Evolutionary conservation across 2,329 filamentous ascomycete genomes (phyloP).

Genomic region (Sclerotinia subarctica): DNA sequence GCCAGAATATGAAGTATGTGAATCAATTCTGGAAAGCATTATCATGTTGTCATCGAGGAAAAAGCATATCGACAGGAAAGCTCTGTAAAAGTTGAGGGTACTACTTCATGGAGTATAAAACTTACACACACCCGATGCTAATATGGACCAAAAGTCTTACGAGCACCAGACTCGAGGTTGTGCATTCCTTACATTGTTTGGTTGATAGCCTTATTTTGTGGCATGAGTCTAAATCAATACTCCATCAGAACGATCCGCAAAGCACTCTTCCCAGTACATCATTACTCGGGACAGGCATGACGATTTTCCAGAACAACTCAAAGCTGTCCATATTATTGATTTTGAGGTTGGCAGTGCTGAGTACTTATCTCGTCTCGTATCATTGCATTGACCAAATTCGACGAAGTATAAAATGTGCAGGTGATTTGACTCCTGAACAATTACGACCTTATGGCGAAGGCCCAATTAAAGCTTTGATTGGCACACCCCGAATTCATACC

Average conservation of each 20-base stretch:
- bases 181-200: constrained; percentile 30
- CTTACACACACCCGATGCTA: background rate
- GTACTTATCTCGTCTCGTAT: constrained; percentile 16
- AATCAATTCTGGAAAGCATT: constrained; percentile 26
- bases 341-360: background rate
- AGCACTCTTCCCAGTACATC: constrained; percentile 25
- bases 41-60: constrained; percentile 24
- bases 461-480: constrained; percentile 21
- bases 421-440: constrained; percentile 26
- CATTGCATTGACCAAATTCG: constrained; percentile 29
- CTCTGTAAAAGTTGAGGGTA: constrained; percentile 17
- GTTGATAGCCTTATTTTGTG: background rate
- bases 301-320: constrained; percentile 18
- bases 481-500: constrained; percentile 26
- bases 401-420: constrained; percentile 26
- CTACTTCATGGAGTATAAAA: constrained; percentile 26
- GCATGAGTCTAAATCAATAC: background rate
- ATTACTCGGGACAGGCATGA: constrained; percentile 21
- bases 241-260: constrained; percentile 24
- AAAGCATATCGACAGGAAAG: constrained; percentile 24
- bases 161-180: constrained; percentile 24
- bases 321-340: constrained; percentile 23
- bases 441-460: constrained; percentile 22
- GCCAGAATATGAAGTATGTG: constrained; percentile 26
- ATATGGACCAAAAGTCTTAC: background rate